A percentile compares a stretch with the other conserved stretches of the same genome.
Evolutionary conservation across 140 eudicot genomes (phyloP).

Genomic region (Flaveria floridana): DNA sequence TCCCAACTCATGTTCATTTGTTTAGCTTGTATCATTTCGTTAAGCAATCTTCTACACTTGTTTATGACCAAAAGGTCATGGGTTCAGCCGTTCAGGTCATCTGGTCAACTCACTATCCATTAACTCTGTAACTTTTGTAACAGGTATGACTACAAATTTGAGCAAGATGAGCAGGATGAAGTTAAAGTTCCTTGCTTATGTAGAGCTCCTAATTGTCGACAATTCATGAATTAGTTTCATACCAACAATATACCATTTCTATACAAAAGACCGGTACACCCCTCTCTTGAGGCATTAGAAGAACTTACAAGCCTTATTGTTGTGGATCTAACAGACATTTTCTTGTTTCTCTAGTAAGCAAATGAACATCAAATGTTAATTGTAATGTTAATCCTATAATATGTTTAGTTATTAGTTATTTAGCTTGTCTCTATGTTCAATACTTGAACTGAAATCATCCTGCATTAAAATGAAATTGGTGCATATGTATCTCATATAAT

Average conservation of each 20-base stretch:
- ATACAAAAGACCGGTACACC: constrained; percentile 16
- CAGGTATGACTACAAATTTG: constrained; percentile 86
- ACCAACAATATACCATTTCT: constrained; percentile 4
- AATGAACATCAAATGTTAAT: not conserved
- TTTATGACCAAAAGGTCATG: constrained; percentile 12
- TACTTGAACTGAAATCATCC: not conserved
- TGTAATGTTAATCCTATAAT: not conserved
- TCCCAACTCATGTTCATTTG: constrained; percentile 13
- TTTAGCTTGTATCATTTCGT: not conserved
- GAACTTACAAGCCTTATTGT: constrained; percentile 19
- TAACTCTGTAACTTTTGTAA: not conserved
- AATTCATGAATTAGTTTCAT: constrained; percentile 56
- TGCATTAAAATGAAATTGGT: not conserved
- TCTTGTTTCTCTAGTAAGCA: not conserved
- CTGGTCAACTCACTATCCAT: not conserved
- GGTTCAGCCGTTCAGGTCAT: not conserved
- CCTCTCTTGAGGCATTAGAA: constrained; percentile 26
- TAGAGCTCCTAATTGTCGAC: constrained; percentile 68
- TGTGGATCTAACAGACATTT: not conserved
- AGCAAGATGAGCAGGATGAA: constrained; percentile 76
- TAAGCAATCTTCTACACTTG: not conserved
- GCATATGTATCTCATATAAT: not conserved
- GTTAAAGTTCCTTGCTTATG: constrained; percentile 80
- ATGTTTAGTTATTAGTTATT: constrained; percentile 17
- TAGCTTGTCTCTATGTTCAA: not conserved